A percentile compares a stretch with the other conserved stretches of the same genome.
These are phyloP conservation scores for Penicillium fimorum DNA, from an alignment of 495 filamentous ascomycete genomes.

Conservation along the genomic window DNA sequence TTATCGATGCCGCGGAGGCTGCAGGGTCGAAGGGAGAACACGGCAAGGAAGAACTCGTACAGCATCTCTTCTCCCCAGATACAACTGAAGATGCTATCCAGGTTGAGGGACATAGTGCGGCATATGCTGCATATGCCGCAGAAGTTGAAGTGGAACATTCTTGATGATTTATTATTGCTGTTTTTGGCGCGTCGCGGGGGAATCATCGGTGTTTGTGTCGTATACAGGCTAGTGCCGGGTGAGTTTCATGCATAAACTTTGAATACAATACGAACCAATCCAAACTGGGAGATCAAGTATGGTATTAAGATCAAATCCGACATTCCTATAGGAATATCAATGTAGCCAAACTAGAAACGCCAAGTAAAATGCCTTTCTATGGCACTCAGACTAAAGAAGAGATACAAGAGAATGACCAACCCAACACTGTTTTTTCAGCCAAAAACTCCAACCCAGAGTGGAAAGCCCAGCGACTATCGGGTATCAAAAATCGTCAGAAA, in stretches of 20 bases:
- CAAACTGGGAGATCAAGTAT: not conserved
- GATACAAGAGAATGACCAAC: conserved; percentile 12
- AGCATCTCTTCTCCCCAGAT: not conserved
- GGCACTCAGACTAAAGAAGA: conserved; percentile 6
- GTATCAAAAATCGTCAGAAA: conserved; percentile 25
- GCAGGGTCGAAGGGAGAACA: not conserved
- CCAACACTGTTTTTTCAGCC: conserved; percentile 18
- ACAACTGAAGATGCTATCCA: not conserved
- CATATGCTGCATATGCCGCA: not conserved
- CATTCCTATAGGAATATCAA: conserved; percentile 2
- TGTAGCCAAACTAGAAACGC: conserved; percentile 8
- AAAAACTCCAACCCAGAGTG: conserved; percentile 23
- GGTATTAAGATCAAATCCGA: not conserved
- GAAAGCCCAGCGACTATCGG: conserved; percentile 25
- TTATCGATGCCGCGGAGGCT: conserved; percentile 40
- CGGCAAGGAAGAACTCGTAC: not conserved
- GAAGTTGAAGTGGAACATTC: not conserved
- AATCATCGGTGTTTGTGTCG: not conserved
- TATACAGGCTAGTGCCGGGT: not conserved
- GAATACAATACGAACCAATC: not conserved
- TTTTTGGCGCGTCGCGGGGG: not conserved
- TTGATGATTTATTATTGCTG: not conserved
- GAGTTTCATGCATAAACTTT: not conserved
- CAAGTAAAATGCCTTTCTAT: conserved; percentile 4
- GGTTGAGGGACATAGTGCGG: not conserved